Evolutionary conservation across 768 basidiomycete genomes (phyloP).

Genomic region (Tulasnella sp.): DNA sequence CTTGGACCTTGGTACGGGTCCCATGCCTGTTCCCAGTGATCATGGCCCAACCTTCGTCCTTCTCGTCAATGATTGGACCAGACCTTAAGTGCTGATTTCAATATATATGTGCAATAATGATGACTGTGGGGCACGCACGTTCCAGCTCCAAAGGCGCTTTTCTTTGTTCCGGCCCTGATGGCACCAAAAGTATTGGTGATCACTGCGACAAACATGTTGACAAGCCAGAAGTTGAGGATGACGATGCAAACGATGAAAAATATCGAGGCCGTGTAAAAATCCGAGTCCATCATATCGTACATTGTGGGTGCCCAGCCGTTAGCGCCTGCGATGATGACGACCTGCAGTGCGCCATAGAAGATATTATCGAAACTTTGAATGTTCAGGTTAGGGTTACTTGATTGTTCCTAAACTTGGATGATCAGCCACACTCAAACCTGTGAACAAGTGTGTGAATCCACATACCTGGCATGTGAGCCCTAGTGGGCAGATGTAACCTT

Average conservation of each 20-base stretch:
- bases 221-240: conserved; percentile 87
- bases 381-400: conserved; percentile 50
- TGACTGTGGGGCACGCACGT: too few relatives aligned
- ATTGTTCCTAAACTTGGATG: conserved; percentile 37
- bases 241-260: conserved; percentile 81
- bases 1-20: neutral
- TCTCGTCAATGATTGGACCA: conserved; percentile 39
- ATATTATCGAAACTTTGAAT: conserved; percentile 85
- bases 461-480: conserved; percentile 73
- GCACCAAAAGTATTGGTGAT: conserved; percentile 88
- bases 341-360: conserved; percentile 68
- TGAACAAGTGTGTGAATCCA: neutral
- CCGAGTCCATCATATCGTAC: conserved; percentile 83
- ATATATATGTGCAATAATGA: neutral
- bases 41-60: conserved; percentile 21
- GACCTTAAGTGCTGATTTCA: conserved; percentile 23
- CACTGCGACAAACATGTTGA: conserved; percentile 91
- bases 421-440: neutral
- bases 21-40: conserved; percentile 4
- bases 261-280: conserved; percentile 77
- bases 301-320: conserved; percentile 75
- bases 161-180: conserved; percentile 74
- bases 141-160: conserved; percentile 83
- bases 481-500: conserved; percentile 84
- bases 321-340: conserved; percentile 72